Conservation (phyloP, 2,329 filamentous ascomycete species). For the Piedraia hortae region DNA sequence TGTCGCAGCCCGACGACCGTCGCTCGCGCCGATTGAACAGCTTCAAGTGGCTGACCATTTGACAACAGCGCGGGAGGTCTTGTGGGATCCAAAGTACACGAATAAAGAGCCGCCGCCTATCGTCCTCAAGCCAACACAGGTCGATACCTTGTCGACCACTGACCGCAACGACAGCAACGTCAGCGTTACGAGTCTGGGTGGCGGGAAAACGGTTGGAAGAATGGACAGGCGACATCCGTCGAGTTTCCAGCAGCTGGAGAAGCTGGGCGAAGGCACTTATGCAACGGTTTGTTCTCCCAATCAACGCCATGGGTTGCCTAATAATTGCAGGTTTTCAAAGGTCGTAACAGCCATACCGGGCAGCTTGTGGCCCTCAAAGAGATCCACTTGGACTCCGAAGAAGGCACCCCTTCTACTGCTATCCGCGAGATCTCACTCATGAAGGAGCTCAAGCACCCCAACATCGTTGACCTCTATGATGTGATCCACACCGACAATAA, state of each 20-base stretch:
- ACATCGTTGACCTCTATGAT: constrained; percentile 90
- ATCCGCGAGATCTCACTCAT: constrained; percentile 97
- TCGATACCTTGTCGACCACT: constrained; percentile 19
- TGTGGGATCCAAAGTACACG: constrained; percentile 23
- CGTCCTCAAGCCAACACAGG: constrained; percentile 20
- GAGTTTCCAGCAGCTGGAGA: constrained; percentile 98
- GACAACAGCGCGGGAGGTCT: constrained; percentile 21
- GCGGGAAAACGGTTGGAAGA: constrained; percentile 14
- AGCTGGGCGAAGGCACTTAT: constrained; percentile 92
- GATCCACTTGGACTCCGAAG: constrained; percentile 94
- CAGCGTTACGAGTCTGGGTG: constrained; percentile 20
- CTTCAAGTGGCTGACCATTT: constrained; percentile 16
- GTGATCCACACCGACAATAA: constrained; percentile 99
- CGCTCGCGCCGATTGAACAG: constrained; percentile 1
- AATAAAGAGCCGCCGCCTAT: constrained; percentile 17
- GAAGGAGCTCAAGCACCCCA: constrained; percentile 98
- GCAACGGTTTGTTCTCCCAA: constrained; percentile 41
- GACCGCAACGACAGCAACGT: constrained; percentile 25
- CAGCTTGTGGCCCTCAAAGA: constrained; percentile 93
- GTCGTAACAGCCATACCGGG: constrained; percentile 84
- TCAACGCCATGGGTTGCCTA: neutral
- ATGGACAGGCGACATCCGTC: constrained; percentile 94
- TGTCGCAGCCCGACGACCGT: constrained; percentile 1
- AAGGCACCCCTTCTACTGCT: constrained; percentile 86
- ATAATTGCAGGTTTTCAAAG: constrained; percentile 64